A percentile compares a stretch with the other conserved stretches of the same genome.
Evolutionary conservation across 2,329 filamentous ascomycete genomes (phyloP).

Genomic region (Aspergillus glaucus): DNA sequence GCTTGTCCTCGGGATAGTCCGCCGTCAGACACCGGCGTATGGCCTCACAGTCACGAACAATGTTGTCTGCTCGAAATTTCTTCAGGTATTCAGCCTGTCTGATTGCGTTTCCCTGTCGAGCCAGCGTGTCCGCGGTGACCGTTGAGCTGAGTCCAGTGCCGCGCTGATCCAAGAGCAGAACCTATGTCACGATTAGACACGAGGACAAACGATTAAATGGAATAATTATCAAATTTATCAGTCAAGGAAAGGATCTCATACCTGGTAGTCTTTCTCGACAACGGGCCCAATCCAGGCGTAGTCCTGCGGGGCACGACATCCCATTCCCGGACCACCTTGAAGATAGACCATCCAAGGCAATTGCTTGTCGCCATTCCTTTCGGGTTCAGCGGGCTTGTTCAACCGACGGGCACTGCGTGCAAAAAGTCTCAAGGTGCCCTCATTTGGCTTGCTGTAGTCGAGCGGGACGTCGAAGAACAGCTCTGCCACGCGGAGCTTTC

Average conservation of each 20-base stretch:
- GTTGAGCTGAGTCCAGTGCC: conserved; percentile 82
- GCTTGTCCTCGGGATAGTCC: conserved; percentile 61
- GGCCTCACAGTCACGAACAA: conserved; percentile 83
- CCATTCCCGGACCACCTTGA: conserved; percentile 79
- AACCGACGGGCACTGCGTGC: conserved; percentile 65
- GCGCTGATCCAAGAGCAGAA: conserved; percentile 81
- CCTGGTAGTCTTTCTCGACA: conserved; percentile 74
- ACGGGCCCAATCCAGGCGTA: conserved; percentile 63
- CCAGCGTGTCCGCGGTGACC: conserved; percentile 66
- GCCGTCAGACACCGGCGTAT: conserved; percentile 68
- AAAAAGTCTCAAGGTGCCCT: conserved; percentile 66
- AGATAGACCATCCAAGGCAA: conserved; percentile 64
- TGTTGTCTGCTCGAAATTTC: conserved; percentile 80
- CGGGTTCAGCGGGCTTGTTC: conserved; percentile 40
- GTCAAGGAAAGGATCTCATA: conserved; percentile 26
- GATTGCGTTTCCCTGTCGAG: conserved; percentile 54
- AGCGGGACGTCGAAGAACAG: conserved; percentile 81
- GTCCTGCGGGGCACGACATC: conserved; percentile 68
- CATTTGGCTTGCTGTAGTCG: conserved; percentile 61
- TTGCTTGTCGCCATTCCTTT: conserved; percentile 37
- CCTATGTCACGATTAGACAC: conserved; percentile 18
- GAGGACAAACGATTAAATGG: not conserved
- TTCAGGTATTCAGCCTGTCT: conserved; percentile 76
- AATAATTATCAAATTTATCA: not conserved
- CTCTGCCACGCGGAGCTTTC: conserved; percentile 69